Base-by-base conservation (phyloP, 1,284 basidiomycete genomes). In the Tilletia setariae region DNA sequence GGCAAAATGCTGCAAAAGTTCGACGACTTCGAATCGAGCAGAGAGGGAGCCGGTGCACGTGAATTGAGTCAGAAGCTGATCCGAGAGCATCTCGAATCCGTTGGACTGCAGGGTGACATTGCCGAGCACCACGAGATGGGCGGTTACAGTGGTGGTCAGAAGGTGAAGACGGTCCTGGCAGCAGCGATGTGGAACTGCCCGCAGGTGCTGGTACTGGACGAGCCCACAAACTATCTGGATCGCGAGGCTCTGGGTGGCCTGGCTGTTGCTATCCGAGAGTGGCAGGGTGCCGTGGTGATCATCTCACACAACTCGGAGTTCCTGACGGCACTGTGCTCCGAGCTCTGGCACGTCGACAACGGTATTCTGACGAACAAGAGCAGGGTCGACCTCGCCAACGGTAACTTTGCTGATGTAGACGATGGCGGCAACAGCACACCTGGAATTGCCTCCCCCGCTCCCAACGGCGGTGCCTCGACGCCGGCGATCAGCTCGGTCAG, bases 231-330 rank as follows among this genome's bases (percentile, higher is more conserved):
- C 86, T 98, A 98, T 86, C 69, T 82, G 56, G 79, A 85, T 73
- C 82, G 85, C 65, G 85, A 86, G 72, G 84, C 93, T 15, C 85
- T 94, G 25, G 93, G 94, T 77, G 95, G 96, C 74, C 86, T 98
- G 46, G 94, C 95, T 47, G 90, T 95, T 49, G 95, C 96, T 42
- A 98, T 98, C 84, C 90, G 90, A 76, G 93, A 97, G 78, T 98
- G 94, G 94, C 89, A 89, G 70, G 94, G 94, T 73, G 95, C 94
- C 47, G 93, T 98, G 66, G 91, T 95, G 77, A 96, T 96, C 85
- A 97, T 98, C 82, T 96, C 93, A 68, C 94, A 97, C 86, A 95
- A 95, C 85, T 79, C 76, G 74, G 81, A 83, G 70, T 82, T 82
- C 68, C 77, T 83, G 23, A 72, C 69, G 49, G 78, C 79, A 25